phyloP scores from a whole-genome alignment of 1,284 basidiomycete genomes.

The Trametes polyzona region DNA sequence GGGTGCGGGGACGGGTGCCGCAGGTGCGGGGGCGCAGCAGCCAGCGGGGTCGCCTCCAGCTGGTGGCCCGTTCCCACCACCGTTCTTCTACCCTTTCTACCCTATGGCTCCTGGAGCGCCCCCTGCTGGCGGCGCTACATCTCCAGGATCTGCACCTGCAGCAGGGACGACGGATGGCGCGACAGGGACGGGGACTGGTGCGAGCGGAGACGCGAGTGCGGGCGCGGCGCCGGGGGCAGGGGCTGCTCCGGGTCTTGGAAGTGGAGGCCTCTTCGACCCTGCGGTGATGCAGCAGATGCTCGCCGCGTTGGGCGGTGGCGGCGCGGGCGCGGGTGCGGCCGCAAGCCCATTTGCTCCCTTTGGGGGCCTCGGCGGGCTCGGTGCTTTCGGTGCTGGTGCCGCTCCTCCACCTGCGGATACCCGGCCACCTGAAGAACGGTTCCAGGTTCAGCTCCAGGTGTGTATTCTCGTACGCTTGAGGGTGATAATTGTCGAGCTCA shows the following conservation, averaged over 20 bases:
- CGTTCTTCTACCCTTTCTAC: slow-evolving; percentile 28
- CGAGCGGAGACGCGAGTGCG: slow-evolving; percentile 22
- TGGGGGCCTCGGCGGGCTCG: slow-evolving; percentile 40
- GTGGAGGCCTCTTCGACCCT: slow-evolving; percentile 40
- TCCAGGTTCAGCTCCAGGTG: slow-evolving; percentile 84
- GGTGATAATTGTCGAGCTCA: not conserved
- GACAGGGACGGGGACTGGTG: too few relatives aligned
- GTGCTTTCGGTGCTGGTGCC: slow-evolving; percentile 38
- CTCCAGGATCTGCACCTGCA: slow-evolving; percentile 2
- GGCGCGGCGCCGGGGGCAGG: slow-evolving; percentile 25
- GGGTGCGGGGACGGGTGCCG: slow-evolving; percentile 1
- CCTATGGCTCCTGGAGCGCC: slow-evolving; percentile 1
- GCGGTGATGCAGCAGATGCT: slow-evolving; percentile 57
- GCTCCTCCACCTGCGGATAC: slow-evolving; percentile 62
- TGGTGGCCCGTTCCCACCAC: slow-evolving; percentile 2
- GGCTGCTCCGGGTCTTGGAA: slow-evolving; percentile 16
- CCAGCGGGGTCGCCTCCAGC: slow-evolving; percentile 1
- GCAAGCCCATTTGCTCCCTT: slow-evolving; percentile 38
- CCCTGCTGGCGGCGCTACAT: not conserved
- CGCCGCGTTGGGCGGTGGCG: slow-evolving; percentile 36
- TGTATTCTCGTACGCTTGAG: slow-evolving; percentile 19
- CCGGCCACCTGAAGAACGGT: slow-evolving; percentile 84
- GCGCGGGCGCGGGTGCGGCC: slow-evolving; percentile 34
- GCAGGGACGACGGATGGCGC: slow-evolving; percentile 31
- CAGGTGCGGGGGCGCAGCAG: slow-evolving; percentile 3